Percentiles rank a stretch among this genome's conserved stretches.
Evolutionary conservation across 129 eudicot species (phyloP).

Genomic region (Arctium lappa): DNA sequence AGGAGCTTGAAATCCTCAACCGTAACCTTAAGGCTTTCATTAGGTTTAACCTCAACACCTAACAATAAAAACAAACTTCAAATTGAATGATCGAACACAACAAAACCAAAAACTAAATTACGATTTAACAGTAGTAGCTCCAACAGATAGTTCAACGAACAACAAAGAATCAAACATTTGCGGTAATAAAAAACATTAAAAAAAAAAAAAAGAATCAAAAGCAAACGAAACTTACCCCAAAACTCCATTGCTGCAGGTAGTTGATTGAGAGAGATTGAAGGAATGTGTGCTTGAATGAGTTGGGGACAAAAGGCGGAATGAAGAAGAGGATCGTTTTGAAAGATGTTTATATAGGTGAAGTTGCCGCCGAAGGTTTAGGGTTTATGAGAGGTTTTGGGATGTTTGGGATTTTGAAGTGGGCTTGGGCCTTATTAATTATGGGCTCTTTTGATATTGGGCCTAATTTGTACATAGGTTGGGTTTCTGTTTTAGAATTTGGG

Average conservation of each 20-base stretch:
- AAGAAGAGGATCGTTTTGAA: neutral
- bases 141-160: neutral
- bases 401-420: neutral
- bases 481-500: neutral
- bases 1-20: constrained; percentile 43
- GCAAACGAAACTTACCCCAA: constrained; percentile 48
- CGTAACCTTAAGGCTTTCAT: constrained; percentile 38
- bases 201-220: neutral
- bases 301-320: constrained; percentile 17
- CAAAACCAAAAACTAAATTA: neutral
- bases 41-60: constrained; percentile 85
- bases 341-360: constrained; percentile 24
- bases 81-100: neutral
- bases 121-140: neutral
- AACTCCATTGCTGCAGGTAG: constrained; percentile 53
- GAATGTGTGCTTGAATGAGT: neutral
- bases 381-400: constrained; percentile 27
- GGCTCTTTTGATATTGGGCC: neutral
- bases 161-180: neutral
- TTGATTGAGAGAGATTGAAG: neutral
- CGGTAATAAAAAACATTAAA: neutral
- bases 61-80: neutral
- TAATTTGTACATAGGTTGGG: neutral
- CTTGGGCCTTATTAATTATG: neutral
- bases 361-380: constrained; percentile 30